phyloP scores from a whole-genome alignment of 1,284 basidiomycete genomes.

The Cutaneotrichosporon spelunceum region DNA sequence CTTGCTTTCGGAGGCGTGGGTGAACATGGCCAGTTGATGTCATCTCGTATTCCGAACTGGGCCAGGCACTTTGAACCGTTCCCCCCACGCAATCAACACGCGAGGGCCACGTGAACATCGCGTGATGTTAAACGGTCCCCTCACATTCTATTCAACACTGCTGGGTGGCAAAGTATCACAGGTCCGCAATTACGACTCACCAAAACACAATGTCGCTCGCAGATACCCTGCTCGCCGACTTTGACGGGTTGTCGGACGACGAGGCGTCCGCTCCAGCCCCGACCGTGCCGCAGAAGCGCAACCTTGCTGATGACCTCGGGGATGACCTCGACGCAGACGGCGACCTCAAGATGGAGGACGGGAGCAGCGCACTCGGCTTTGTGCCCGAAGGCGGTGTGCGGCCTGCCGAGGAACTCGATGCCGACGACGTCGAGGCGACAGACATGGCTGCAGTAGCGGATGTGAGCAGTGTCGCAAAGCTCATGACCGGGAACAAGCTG shows the following conservation, averaged over 20 bases:
- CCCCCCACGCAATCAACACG: not conserved
- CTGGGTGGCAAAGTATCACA: slow-evolving; percentile 1
- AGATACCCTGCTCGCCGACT: slow-evolving; percentile 52
- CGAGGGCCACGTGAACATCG: too few relatives aligned
- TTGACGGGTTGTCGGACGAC: slow-evolving; percentile 52
- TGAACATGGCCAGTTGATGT: too few relatives aligned
- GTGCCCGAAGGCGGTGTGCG: slow-evolving; percentile 84
- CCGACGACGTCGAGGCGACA: slow-evolving; percentile 87
- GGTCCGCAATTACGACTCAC: not conserved
- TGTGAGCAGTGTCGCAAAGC: slow-evolving; percentile 78
- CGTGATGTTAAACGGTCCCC: not conserved
- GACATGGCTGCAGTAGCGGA: slow-evolving; percentile 78
- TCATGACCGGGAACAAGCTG: slow-evolving; percentile 83
- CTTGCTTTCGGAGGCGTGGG: too few relatives aligned
- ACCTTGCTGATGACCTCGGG: slow-evolving; percentile 18
- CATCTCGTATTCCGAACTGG: too few relatives aligned
- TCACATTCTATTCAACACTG: not conserved
- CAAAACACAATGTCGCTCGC: slow-evolving; percentile 48
- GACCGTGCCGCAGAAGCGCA: slow-evolving; percentile 17
- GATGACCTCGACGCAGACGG: slow-evolving; percentile 29
- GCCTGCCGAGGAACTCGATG: slow-evolving; percentile 89
- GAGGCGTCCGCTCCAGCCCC: slow-evolving; percentile 25
- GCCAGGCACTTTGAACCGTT: too few relatives aligned
- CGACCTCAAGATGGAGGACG: slow-evolving; percentile 44
- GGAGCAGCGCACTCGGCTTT: slow-evolving; percentile 54